Conservation (phyloP, 2,329 filamentous ascomycete genomes). For the Moelleriella libera region DNA sequence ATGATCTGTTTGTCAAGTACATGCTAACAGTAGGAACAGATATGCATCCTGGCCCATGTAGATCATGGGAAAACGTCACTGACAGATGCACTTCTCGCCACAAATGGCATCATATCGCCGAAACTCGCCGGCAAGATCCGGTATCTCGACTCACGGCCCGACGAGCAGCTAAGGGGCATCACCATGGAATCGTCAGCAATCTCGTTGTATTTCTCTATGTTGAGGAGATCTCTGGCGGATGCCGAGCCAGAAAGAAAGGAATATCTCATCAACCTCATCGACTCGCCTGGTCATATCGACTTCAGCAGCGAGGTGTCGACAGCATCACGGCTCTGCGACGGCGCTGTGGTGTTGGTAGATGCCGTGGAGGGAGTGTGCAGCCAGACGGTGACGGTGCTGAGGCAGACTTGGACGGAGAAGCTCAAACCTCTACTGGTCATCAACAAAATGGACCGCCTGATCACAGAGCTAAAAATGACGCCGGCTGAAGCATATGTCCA, state of each 20-base stretch:
- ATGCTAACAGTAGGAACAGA: slow-evolving; percentile 33
- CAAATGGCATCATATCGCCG: slow-evolving; percentile 97
- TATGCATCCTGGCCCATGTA: slow-evolving; percentile 91
- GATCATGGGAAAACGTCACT: slow-evolving; percentile 98
- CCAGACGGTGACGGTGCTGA: slow-evolving; percentile 91
- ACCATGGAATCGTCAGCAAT: slow-evolving; percentile 99
- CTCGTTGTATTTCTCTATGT: slow-evolving; percentile 87
- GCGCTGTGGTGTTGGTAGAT: slow-evolving; percentile 86
- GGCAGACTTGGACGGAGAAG: slow-evolving; percentile 92
- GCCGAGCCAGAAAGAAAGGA: slow-evolving; percentile 62
- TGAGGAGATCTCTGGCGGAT: slow-evolving; percentile 57
- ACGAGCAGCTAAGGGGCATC: slow-evolving; percentile 91
- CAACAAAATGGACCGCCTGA: slow-evolving; percentile 93
- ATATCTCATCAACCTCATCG: slow-evolving; percentile 93
- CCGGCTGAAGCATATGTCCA: slow-evolving; percentile 82
- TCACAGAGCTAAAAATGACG: slow-evolving; percentile 91
- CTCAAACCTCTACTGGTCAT: slow-evolving; percentile 88
- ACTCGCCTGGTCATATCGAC: slow-evolving; percentile 95
- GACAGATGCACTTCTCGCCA: slow-evolving; percentile 89
- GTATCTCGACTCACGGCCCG: slow-evolving; percentile 89
- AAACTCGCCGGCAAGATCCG: slow-evolving; percentile 96
- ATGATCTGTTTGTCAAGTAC: too few relatives aligned
- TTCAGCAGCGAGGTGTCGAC: slow-evolving; percentile 98
- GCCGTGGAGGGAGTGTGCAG: slow-evolving; percentile 97
- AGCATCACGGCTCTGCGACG: slow-evolving; percentile 85